Percentiles rank a stretch among this genome's conserved stretches.
phyloP scores from a whole-genome alignment of 2,329 filamentous ascomycete species.

The Elsinoe arachidis region DNA sequence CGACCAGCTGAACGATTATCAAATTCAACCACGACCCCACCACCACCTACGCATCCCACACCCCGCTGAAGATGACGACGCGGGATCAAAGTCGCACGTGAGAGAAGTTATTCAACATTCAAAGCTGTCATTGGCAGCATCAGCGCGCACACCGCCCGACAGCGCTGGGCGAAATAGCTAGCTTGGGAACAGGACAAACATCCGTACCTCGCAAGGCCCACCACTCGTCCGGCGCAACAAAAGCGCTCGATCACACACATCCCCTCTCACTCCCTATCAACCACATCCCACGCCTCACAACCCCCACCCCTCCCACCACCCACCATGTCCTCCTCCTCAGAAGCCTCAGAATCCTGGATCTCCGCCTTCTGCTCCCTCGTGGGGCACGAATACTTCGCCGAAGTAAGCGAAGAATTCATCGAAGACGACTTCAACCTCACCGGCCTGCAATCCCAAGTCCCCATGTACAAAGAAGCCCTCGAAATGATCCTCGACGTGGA shows the following conservation, averaged over 20 bases:
- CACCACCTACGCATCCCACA: neutral
- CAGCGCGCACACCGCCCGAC: neutral
- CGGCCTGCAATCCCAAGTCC: slow-evolving; percentile 85
- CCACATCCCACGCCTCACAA: neutral
- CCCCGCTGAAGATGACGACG: neutral
- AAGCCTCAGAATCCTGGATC: slow-evolving; percentile 84
- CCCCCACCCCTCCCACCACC: neutral
- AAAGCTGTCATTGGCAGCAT: neutral
- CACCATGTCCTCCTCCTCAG: slow-evolving; percentile 48
- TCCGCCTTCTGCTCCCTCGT: slow-evolving; percentile 91
- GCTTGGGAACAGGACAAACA: neutral
- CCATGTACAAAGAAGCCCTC: slow-evolving; percentile 97
- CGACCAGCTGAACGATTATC: neutral
- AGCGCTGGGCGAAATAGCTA: neutral
- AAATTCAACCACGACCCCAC: neutral
- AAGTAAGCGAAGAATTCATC: slow-evolving; percentile 98
- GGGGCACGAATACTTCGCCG: slow-evolving; percentile 97
- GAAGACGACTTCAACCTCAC: slow-evolving; percentile 99
- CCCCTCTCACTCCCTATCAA: neutral
- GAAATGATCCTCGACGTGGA: slow-evolving; percentile 99
- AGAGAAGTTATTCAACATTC: neutral
- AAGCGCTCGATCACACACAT: neutral
- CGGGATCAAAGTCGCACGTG: neutral
- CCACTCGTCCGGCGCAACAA: neutral
- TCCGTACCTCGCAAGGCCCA: neutral